These are phyloP conservation scores for Ricinus communis DNA, from an alignment of 345 rosid genomes.

Conservation along the genomic window DNA sequence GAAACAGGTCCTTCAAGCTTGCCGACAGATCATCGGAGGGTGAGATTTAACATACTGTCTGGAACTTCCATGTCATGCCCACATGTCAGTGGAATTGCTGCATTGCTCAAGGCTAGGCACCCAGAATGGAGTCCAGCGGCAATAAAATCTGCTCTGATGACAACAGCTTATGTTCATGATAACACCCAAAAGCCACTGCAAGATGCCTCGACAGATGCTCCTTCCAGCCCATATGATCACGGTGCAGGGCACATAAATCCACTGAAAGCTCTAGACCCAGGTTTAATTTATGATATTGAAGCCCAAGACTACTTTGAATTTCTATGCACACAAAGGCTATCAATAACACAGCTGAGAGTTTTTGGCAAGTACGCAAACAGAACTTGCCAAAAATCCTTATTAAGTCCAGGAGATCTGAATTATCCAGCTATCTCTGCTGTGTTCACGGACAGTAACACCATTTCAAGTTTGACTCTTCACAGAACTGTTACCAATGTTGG, in stretches of 20 bases:
- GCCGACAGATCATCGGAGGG: conserved; percentile 61
- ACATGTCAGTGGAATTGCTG: conserved; percentile 91
- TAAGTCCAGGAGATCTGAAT: conserved; percentile 73
- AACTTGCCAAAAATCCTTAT: conserved; percentile 50
- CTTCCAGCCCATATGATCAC: conserved; percentile 69
- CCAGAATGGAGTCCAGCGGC: conserved; percentile 96
- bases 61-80: conserved; percentile 99
- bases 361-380: conserved; percentile 70
- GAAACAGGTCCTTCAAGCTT: conserved; percentile 74
- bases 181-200: conserved; percentile 51
- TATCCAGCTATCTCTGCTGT: conserved; percentile 86
- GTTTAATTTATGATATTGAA: conserved; percentile 73
- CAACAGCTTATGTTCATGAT: conserved; percentile 92
- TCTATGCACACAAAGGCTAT: conserved; percentile 74
- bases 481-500: conserved; percentile 88
- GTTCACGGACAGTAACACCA: conserved; percentile 50
- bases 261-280: conserved; percentile 73
- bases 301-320: conserved; percentile 80
- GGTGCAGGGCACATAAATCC: conserved; percentile 94
- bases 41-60: conserved; percentile 73
- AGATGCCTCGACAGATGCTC: conserved; percentile 54
- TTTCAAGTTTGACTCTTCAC: conserved; percentile 41
- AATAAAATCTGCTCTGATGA: conserved; percentile 89
- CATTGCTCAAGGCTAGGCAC: conserved; percentile 78
- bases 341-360: conserved; percentile 55